Evolutionary conservation across 495 filamentous ascomycete species (phyloP).

Genomic region (Neurospora sp.): DNA sequence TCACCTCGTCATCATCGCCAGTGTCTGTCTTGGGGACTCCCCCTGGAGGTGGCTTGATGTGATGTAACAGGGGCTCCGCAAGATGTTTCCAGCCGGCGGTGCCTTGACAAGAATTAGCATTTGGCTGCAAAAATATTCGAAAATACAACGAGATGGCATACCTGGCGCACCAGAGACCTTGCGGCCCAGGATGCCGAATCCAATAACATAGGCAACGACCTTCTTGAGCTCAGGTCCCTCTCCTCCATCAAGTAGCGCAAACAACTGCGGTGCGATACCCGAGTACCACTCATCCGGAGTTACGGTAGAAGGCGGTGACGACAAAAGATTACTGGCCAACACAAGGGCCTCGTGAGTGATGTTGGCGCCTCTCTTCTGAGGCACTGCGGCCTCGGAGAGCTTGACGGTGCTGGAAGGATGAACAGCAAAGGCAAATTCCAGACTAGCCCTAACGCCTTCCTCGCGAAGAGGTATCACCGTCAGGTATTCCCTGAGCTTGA

Average conservation of each 20-base stretch:
- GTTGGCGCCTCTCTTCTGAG: conserved; percentile 45
- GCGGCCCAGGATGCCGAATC: conserved; percentile 60
- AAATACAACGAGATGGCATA: conserved; percentile 14
- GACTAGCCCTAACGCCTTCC: conserved; percentile 54
- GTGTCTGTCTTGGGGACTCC: conserved; percentile 1
- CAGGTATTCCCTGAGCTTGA: conserved; percentile 44
- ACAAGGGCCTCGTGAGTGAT: conserved; percentile 66
- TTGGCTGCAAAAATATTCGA: background rate
- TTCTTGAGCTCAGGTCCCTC: conserved; percentile 54
- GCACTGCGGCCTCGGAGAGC: conserved; percentile 25
- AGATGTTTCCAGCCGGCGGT: conserved; percentile 61
- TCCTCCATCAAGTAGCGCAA: conserved; percentile 54
- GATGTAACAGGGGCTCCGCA: conserved; percentile 51
- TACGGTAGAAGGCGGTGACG: conserved; percentile 50
- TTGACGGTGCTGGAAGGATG: conserved; percentile 37
- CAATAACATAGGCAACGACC: conserved; percentile 62
- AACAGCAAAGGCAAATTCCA: conserved; percentile 60
- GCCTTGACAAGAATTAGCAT: conserved; percentile 22
- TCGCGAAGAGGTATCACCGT: conserved; percentile 54
- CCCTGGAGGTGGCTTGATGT: conserved; percentile 44
- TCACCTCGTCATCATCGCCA: conserved; percentile 17
- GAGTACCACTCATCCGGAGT: conserved; percentile 49
- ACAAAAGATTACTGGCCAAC: conserved; percentile 53
- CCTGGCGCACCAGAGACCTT: conserved; percentile 57
- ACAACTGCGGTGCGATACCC: conserved; percentile 55